Conservation (phyloP, 176 grass and related monocot species). For the Oryza nivara region DNA sequence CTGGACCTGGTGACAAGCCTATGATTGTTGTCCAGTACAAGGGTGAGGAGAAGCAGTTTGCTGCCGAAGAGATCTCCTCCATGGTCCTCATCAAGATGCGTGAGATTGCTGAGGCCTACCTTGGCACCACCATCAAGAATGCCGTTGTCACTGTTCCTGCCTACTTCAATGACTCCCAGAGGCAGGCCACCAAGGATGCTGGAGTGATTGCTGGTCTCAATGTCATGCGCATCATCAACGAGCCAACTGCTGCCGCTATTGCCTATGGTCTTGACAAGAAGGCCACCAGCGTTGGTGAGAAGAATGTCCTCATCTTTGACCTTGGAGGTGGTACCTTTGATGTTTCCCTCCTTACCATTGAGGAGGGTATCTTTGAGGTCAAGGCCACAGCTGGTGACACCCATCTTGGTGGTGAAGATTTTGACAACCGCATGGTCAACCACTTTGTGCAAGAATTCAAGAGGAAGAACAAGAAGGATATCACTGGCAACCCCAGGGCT, state of each 20-base stretch:
- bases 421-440: slow-evolving; percentile 29
- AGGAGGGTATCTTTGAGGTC: slow-evolving; percentile 37
- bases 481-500: slow-evolving; percentile 29
- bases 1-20: slow-evolving; percentile 32
- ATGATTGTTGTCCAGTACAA: slow-evolving; percentile 36
- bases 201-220: slow-evolving; percentile 31
- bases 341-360: slow-evolving; percentile 22
- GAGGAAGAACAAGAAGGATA: slow-evolving; percentile 37
- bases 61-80: slow-evolving; percentile 32
- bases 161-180: slow-evolving; percentile 26
- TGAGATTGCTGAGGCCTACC: slow-evolving; percentile 38
- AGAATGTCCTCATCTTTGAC: slow-evolving; percentile 38
- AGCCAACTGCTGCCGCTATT: slow-evolving; percentile 7
- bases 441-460: slow-evolving; percentile 31
- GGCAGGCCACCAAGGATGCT: slow-evolving; percentile 36
- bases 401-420: slow-evolving; percentile 28
- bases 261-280: slow-evolving; percentile 32
- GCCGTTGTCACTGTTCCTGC: slow-evolving; percentile 10
- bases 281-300: slow-evolving; percentile 1
- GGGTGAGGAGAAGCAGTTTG: slow-evolving; percentile 37
- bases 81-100: slow-evolving; percentile 41
- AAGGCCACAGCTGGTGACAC: slow-evolving; percentile 31
- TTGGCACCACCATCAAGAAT: slow-evolving; percentile 30
- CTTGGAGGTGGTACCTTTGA: slow-evolving; percentile 25
- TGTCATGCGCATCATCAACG: slow-evolving; percentile 26